Base-by-base conservation (phyloP, 495 filamentous ascomycete species). In the Neurospora terricola region DNA sequence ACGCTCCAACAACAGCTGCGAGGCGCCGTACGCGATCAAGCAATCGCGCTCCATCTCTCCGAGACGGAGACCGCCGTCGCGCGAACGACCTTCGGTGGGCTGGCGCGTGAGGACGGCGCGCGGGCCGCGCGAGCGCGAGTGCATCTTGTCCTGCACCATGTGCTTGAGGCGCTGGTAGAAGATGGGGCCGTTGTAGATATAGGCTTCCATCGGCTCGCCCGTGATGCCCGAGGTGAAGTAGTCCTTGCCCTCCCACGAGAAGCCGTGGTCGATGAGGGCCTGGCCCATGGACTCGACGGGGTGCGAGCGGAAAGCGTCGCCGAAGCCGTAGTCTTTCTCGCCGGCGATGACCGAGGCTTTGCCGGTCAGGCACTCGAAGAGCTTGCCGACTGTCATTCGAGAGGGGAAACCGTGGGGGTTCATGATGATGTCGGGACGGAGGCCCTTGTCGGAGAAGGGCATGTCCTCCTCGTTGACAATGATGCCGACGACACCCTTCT, bases 121-220 rank as follows among this genome's bases (percentile, higher is more conserved):
- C 2, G 96, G 96, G 4, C 96, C 96, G 62, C 92, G 91, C 11
- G 94, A 89, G 71, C 96, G 94, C 10, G 94, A 93, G 82, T 99
- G 96, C 95, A 99, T 98, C 87, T 99, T 99, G 78, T 99, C 96
- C 80, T 97, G 93, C 38, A 99, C 96, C 96, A 99, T 99, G 88
- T 99, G 96, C 88, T 98, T 99, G 59, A 99, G 90, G 77, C 97
- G 97, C 86, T 99, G 96, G 87, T 99, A 99, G 87, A 97, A 99
- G 82, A 98, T 98, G 5, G 96, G 96, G 0, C 96, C 96, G 77
- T 95, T 96, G 87, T 98, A 99, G 82, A 99, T 94, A 79, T 99
- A 98, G 43, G 94, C 94, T 66, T 95, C 93, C 23, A 98, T 87
- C 2, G 91, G 87, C 83, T 98, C 95, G 77, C 96, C 96, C 0